Base-by-base conservation (phyloP, 768 basidiomycete genomes). In the Hemileccinum rubropunctum region DNA sequence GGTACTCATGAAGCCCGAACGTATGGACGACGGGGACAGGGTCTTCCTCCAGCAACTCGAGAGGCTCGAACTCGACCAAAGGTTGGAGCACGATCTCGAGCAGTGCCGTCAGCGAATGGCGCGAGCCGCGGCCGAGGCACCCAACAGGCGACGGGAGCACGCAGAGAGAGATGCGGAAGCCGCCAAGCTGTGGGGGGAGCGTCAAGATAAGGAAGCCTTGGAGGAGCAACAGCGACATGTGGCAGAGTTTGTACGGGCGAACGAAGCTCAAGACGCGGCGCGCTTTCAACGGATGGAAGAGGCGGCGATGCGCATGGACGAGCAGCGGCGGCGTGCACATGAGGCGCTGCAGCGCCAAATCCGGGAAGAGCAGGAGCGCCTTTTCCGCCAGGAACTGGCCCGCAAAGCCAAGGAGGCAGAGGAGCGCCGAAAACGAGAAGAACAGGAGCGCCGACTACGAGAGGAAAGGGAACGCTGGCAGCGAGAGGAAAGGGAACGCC, bases 1-100 rank as follows among this genome's bases (percentile, higher is more conserved):
- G 38, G 1, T 10, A 40, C 18, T 61, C 10, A 68, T 66, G 61
- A 26, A 14, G 5, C 42, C 52, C 2, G 45, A 32, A 4, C 17
- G 32, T 13, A 60, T 66, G 61, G 26, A 40, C 17, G 14, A 18
- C 6, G 50, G 62, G 23, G 66, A 70, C 30, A 42, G 11, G 12
- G 56, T 68, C 17, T 66, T 70, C 37, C 33, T 66, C 47, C 12
- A 52, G 41, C 66, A 68, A 15, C 48, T 69, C 0, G 17, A 6
- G 18, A 44, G 35, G 0, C 56, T 68, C 21, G 48, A 54, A 1
- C 11, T 58, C 2, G 48, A 69, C 2, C 52, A 60, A 1, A 10
- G 23, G 7, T 17, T 51, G 33, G 7, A 36, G 0, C 46, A 63
- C 8, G 50, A 49, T 12, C 54, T 69, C 21, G 61, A 54, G 35